Percentiles rank a stretch among this genome's conserved stretches.
Evolutionary conservation across 768 basidiomycete genomes (phyloP).

Genomic region (Suillus sp.): DNA sequence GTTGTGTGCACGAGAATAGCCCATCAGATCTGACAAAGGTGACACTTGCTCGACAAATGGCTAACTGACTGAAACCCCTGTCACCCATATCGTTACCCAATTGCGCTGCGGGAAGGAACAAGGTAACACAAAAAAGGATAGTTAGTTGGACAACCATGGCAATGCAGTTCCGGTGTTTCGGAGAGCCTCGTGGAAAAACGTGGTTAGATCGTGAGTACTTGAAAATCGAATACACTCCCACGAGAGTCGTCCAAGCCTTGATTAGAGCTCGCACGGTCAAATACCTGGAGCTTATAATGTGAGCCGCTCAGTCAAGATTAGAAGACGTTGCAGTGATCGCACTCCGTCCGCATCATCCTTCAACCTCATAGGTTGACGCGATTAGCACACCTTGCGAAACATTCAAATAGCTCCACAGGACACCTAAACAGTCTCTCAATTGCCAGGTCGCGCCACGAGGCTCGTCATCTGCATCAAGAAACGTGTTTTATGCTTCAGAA

Average conservation of each 20-base stretch:
- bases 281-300: neutral
- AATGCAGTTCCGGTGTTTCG: conserved; percentile 12
- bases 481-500: neutral
- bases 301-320: neutral
- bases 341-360: neutral
- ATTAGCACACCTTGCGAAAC: conserved; percentile 2
- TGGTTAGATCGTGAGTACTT: conserved; percentile 11
- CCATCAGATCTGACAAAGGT: neutral
- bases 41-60: neutral
- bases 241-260: neutral
- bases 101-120: neutral
- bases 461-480: neutral
- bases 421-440: neutral
- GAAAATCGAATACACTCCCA: conserved; percentile 2
- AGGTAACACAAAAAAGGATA: neutral
- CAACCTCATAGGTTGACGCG: neutral
- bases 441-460: neutral
- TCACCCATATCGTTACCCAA: conserved; percentile 1
- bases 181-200: conserved; percentile 12
- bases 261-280: conserved; percentile 2
- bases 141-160: conserved; percentile 9
- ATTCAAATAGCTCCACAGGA: neutral
- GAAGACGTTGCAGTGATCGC: neutral
- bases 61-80: conserved; percentile 9
- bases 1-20: conserved; percentile 8